Evolutionary conservation across 2,329 filamentous ascomycete species (phyloP), one percentile per base, ranked within the genome.

Genomic region (Dothideomycetes sp.): DNA sequence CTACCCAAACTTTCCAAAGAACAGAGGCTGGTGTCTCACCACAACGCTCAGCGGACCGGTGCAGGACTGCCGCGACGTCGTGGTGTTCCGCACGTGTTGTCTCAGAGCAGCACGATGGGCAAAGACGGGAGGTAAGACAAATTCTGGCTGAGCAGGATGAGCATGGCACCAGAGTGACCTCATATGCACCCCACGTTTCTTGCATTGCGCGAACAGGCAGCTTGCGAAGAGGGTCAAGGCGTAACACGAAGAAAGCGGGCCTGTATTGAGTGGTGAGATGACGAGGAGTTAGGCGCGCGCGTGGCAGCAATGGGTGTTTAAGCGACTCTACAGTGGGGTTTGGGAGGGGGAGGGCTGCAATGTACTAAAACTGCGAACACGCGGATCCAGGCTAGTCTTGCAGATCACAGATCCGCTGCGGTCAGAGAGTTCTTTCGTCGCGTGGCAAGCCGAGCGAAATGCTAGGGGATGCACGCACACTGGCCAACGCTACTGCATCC

Each of bases 371-470:
- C 39, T 33, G 39, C 34, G 34, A 41, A 41, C 29, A 24, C 11
- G 19, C 22, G 39, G 39, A 33, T 36, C 34, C 18, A 22, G 22
- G 12, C 39, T 41, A 41, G 31, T 19, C 19, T 27, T 7, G 39
- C 34, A 41, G 39, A 41, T 41, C 39, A 36, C 24, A 36, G 38
- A 40, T 40, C 38, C 38, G 27, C 17, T 22, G 36, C 33, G 39
- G 34, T 41, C 30, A 33, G 33, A 31, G 33, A 36, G 34, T 41
- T 19, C 7, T 37, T 27, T 30, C 36, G 39, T 41, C 39, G 39
- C 39, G 39, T 41, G 39, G 39, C 39, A 41, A 33, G 34, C 34
- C 34, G 39, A 36, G 29, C 30, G 38, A 29, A 31, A 34, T 16
- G 15, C 31, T 32, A 32, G 30, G 32, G 24, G 8, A 18, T 19